Base-by-base conservation (phyloP, 2,329 filamentous ascomycete species). In the Diaporthe humulicola region DNA sequence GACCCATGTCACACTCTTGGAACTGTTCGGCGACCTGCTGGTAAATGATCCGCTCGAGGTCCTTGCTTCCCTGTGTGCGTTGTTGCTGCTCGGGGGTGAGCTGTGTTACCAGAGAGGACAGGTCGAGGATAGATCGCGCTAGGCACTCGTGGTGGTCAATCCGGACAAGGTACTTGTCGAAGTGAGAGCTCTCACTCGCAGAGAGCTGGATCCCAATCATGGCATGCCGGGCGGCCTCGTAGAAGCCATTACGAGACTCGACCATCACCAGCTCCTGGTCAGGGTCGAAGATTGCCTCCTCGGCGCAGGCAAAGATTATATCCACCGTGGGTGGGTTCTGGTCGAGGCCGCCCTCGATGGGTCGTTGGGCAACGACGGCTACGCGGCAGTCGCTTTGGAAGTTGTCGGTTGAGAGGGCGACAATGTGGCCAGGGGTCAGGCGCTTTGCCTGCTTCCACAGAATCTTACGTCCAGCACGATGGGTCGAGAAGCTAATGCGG, bases 251-350 rank as follows among this genome's bases (percentile, higher is more conserved):
- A 4, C 92, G 89, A 1, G 93, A 89, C 80, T 98, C 95, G 0
- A 98, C 85, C 94, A 98, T 98, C 15, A 96, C 83, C 82, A 92
- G 92, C 78, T 93, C 91, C 45, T 89, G 82, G 22, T 89, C 88
- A 0, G 95, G 91, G 79, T 98, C 93, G 66, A 97, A 86, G 3
- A 88, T 75, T 0, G 92, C 85, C 33, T 95, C 90, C 3, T 90
- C 84, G 0, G 86, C 79, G 10, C 88, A 83, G 0, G 90, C 89
- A 85, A 95, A 96, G 79, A 93, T 93, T 0, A 98, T 85, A 77
- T 98, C 95, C 22, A 98, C 88, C 45, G 92, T 89, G 0, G 94
- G 93, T 0, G 93, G 92, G 57, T 91, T 89, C 42, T 90, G 87
- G 52, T 93, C 88, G 0, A 97, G 83, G 0, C 90, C 90, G 17